Evolutionary conservation across 306 rosid genomes (phyloP).

Genomic region (Clitoria ternatea): DNA sequence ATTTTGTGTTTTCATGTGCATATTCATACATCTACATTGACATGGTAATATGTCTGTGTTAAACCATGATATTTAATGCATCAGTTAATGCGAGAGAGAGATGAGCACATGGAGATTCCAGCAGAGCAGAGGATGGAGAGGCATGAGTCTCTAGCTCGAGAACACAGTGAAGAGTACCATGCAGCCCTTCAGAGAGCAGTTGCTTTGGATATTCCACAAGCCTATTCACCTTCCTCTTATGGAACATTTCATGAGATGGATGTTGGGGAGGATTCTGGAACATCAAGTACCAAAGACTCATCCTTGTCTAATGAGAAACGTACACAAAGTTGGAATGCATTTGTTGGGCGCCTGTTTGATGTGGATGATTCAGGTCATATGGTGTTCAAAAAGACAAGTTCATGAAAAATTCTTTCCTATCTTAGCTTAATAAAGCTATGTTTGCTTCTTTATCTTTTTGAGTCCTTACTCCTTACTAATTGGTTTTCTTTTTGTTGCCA

Average conservation of each 20-base stretch:
- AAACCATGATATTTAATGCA: conserved; percentile 9
- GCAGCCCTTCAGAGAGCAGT: conserved; percentile 80
- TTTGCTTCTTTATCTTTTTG: conserved; percentile 10
- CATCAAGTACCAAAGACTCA: conserved; percentile 29
- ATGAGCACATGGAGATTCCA: conserved; percentile 56
- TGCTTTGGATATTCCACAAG: conserved; percentile 76
- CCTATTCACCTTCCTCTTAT: conserved; percentile 50
- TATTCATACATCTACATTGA: not conserved
- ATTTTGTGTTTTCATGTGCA: not conserved
- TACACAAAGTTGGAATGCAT: conserved; percentile 70
- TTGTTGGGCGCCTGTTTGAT: conserved; percentile 63
- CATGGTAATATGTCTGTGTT: not conserved
- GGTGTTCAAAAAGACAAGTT: conserved; percentile 58
- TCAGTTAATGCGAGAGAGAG: conserved; percentile 73
- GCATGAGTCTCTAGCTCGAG: conserved; percentile 50
- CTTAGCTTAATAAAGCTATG: conserved; percentile 13
- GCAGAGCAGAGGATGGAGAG: conserved; percentile 74
- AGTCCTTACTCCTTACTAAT: not conserved
- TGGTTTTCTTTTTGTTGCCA: not conserved
- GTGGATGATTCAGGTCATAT: conserved; percentile 73
- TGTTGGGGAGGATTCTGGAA: conserved; percentile 55
- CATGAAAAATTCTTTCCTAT: not conserved
- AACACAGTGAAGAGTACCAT: conserved; percentile 60
- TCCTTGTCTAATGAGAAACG: conserved; percentile 25
- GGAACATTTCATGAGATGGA: conserved; percentile 75